Conservation (phyloP, 331 rosid species). For the Rosa hybrid region DNA sequence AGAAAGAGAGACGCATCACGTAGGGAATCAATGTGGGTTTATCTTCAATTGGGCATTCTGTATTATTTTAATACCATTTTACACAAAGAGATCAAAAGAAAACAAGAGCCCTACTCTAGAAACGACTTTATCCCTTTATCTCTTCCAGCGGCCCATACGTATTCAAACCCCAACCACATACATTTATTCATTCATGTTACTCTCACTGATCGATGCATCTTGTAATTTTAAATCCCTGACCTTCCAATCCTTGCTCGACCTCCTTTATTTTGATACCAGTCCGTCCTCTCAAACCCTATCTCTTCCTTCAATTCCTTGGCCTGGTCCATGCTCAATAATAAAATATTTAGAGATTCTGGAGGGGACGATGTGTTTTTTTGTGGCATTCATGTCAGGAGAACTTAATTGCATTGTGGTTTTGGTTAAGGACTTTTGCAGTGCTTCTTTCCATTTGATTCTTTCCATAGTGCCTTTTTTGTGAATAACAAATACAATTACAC, state of each 20-base stretch:
- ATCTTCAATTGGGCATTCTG: slow-evolving; percentile 42
- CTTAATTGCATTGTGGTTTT: not conserved
- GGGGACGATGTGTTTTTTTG: not conserved
- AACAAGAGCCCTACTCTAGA: slow-evolving; percentile 16
- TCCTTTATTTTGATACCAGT: slow-evolving; percentile 12
- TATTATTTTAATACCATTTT: slow-evolving; percentile 42
- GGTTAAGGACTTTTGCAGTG: not conserved
- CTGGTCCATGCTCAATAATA: not conserved
- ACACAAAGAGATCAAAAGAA: slow-evolving; percentile 41
- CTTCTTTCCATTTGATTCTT: slow-evolving; percentile 1
- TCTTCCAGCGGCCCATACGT: slow-evolving; percentile 32
- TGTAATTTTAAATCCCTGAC: slow-evolving; percentile 44
- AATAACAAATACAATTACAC: too few species aligned
- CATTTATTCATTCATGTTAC: slow-evolving; percentile 39
- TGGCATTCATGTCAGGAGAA: not conserved
- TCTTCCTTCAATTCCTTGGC: not conserved
- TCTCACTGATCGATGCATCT: slow-evolving; percentile 60
- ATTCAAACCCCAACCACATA: slow-evolving; percentile 38
- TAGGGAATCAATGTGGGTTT: slow-evolving; percentile 66
- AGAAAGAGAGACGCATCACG: slow-evolving; percentile 41
- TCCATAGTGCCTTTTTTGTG: not conserved
- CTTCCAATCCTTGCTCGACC: slow-evolving; percentile 28
- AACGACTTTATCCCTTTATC: slow-evolving; percentile 46
- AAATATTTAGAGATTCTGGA: not conserved
- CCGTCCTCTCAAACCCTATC: slow-evolving; percentile 20